phyloP scores from a whole-genome alignment of 1,139 yeast species.

The Hanseniaspora uvarum region DNA sequence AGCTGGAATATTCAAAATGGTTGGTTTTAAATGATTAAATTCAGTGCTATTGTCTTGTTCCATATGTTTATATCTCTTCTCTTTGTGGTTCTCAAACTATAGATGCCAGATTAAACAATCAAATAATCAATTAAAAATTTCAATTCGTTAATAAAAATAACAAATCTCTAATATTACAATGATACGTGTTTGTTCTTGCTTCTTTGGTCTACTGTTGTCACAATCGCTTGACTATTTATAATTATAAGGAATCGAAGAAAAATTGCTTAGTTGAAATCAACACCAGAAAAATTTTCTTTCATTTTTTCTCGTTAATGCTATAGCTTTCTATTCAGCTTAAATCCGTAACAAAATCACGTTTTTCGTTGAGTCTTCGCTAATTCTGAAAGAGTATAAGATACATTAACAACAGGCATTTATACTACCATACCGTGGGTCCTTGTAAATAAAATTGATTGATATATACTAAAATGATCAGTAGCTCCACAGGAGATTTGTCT shows the following conservation, averaged over 20 bases:
- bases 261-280: neutral
- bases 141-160: neutral
- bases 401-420: too few relatives aligned
- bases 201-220: neutral
- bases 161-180: neutral
- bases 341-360: neutral
- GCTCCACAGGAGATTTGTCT: neutral
- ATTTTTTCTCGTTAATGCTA: neutral
- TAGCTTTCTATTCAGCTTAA: neutral
- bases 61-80: neutral
- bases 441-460: neutral
- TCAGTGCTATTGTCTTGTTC: neutral
- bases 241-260: too few relatives aligned
- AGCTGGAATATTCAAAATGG: slow-evolving; percentile 33
- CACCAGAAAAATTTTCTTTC: neutral
- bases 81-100: neutral
- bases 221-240: too few relatives aligned
- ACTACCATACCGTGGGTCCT: too few relatives aligned
- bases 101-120: neutral
- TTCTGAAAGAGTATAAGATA: too few relatives aligned
- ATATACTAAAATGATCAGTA: neutral
- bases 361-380: too few relatives aligned
- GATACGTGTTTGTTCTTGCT: neutral
- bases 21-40: slow-evolving; percentile 29
- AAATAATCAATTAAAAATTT: neutral